Evolutionary conservation across 2,329 filamentous ascomycete genomes (phyloP).

Genomic region (Trichoderma sp.): DNA sequence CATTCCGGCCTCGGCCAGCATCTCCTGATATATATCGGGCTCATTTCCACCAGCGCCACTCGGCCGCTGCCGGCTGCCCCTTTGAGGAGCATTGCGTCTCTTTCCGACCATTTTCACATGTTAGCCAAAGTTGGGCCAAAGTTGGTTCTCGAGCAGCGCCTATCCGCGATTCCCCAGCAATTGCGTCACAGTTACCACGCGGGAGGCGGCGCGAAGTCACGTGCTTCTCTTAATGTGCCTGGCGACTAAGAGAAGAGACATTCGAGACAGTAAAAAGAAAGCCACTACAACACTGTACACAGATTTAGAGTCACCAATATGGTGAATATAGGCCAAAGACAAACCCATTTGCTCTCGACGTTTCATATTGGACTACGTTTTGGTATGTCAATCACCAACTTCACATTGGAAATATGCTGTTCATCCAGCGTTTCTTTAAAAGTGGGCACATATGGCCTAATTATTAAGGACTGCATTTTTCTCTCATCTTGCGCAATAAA

Average conservation of each 20-base stretch:
- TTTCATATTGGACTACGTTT: not conserved
- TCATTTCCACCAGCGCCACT: conserved; percentile 27
- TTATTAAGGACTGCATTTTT: not conserved
- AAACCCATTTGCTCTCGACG: not conserved
- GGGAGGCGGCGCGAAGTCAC: conserved; percentile 26
- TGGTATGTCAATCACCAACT: not conserved
- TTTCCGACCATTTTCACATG: conserved; percentile 35
- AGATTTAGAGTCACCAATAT: not conserved
- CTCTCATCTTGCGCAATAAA: not conserved
- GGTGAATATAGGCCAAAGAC: too few species aligned
- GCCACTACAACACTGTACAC: not conserved
- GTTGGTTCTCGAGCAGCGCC: not conserved
- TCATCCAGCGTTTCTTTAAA: not conserved
- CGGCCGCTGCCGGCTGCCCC: conserved; percentile 26
- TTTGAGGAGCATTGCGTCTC: conserved; percentile 32
- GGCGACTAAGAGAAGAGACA: not conserved
- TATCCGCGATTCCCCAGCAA: conserved; percentile 10
- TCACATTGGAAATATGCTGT: not conserved
- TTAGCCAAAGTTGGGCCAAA: not conserved
- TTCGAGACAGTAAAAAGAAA: not conserved
- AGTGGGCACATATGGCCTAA: not conserved
- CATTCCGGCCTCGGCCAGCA: conserved; percentile 53
- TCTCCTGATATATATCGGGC: conserved; percentile 49
- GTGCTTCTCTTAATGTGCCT: not conserved
- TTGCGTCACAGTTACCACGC: conserved; percentile 25